Evolutionary conservation across 139 green algal species (phyloP).

Genomic region (Chlorella sp.): DNA sequence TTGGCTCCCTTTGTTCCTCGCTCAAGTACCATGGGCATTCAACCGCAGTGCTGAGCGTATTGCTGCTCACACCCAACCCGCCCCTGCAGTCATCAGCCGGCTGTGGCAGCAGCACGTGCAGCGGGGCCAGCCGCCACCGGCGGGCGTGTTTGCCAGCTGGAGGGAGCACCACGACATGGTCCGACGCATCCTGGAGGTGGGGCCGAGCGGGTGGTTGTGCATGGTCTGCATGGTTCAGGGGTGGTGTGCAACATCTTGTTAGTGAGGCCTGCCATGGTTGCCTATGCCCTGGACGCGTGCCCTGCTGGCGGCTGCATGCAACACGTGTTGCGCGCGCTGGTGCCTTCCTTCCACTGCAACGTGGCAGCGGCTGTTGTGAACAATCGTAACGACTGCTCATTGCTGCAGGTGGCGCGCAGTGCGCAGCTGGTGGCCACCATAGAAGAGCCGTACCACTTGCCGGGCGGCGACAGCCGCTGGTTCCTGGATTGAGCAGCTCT

Average conservation of each 20-base stretch:
- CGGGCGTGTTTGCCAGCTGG: slow-evolving; percentile 48
- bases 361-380: too few species aligned
- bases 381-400: too few species aligned
- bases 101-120: slow-evolving; percentile 52
- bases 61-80: neutral
- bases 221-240: neutral
- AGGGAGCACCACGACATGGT: slow-evolving; percentile 56
- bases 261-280: neutral
- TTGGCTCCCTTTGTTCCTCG: too few species aligned
- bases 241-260: neutral
- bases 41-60: too few species aligned
- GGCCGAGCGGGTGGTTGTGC: neutral
- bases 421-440: neutral
- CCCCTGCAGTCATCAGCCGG: slow-evolving; percentile 13
- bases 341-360: too few species aligned
- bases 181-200: slow-evolving; percentile 18
- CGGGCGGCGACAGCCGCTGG: slow-evolving; percentile 10
- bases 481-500: slow-evolving; percentile 19
- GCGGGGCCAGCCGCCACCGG: slow-evolving; percentile 16
- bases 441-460: slow-evolving; percentile 1
- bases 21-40: too few species aligned
- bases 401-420: neutral
- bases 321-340: too few species aligned
- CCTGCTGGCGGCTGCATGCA: too few species aligned
- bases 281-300: too few species aligned